Base-by-base conservation (phyloP, 257 asterid genomes). In the Lavandula angustifolia region DNA sequence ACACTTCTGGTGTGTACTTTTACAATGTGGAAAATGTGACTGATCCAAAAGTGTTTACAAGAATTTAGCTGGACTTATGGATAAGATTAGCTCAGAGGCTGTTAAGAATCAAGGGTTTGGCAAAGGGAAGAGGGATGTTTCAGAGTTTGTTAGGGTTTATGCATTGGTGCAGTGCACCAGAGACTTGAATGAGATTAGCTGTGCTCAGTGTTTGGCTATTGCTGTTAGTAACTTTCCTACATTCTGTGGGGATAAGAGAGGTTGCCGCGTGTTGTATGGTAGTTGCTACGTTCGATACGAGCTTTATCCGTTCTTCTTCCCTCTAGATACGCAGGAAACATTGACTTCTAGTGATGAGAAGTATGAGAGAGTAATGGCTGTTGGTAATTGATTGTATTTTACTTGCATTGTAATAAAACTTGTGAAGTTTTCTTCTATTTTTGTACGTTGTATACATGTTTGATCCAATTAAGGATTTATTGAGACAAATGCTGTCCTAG, bases 231-330 rank as follows among this genome's bases (percentile, higher is more conserved):
- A 82, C 54, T 75, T 82, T 27, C 50, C 77, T 11, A 49, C 53
- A 0, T 27, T 62, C 38, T 92, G 96, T 56, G 52, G 6, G 0
- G 49, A 87, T 58, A 80, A 66, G 66, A 73, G 59, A 72, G 98
- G 98, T 3, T 92, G 96, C 13, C 74, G 85, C 11, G 80, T 83
- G 50, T 33, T 85, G 1, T 85, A 83, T 14, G 66, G 85, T 32
- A 86, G 91, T 54, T 92, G 98, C 76, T 81, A 81, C 3, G 79
- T 84, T 29, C 71, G 96, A 46, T 92, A 89, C 60, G 98, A 92
- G 51, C 75, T 78, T 8, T 83, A 83, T 50, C 96, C 98, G 0
- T 92, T 87, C 66, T 92, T 53, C 84, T 92, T 83, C 32, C 91
- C 95, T 42, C 79, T 84, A 3, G 86, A 80, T 11, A 27, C 70